Base-by-base conservation (phyloP, 495 filamentous ascomycete genomes). In the Aspergillus bridgeri region DNA sequence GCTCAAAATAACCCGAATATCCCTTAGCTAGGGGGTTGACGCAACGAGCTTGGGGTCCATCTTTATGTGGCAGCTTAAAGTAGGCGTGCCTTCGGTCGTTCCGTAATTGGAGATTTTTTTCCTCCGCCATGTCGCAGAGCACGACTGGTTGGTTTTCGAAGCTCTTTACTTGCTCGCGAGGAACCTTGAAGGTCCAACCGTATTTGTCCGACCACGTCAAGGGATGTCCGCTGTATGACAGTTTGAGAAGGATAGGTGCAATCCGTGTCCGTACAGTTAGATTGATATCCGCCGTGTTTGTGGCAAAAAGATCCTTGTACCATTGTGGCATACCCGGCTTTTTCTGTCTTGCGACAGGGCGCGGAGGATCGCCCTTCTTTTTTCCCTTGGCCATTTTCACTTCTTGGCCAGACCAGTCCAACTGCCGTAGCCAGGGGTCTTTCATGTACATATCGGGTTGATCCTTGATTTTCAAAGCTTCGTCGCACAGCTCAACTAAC, bases 51-150 rank as follows among this genome's bases (percentile, higher is more conserved):
- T 83, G 80, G 0, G 93, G 94, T 0, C 94, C 94, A 69, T 97
- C 91, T 61, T 96, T 96, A 70, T 99, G 94, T 1, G 94, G 94
- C 24, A 99, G 75, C 65, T 98, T 99, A 75, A 92, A 96, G 70
- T 95, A 99, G 6, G 79, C 66, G 61, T 86, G 75, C 15, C 75
- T 70, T 9, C 47, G 60, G 66, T 98, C 92, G 58, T 91, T 82
- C 20, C 83, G 81, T 23, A 96, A 69, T 7, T 69, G 67, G 20
- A 68, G 53, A 56, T 86, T 82, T 57, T 84, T 79, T 60, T 96
- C 92, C 57, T 94, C 90, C 4, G 71, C 59, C 78, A 96, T 86
- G 57, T 92, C 84, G 60, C 91, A 92, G 46, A 81, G 73, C 19
- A 83, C 76, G 62, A 96, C 83, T 13, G 88, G 84, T 60, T 87